Conservation (phyloP, 306 rosid species). For the Sphenostylis stenocarpa region DNA sequence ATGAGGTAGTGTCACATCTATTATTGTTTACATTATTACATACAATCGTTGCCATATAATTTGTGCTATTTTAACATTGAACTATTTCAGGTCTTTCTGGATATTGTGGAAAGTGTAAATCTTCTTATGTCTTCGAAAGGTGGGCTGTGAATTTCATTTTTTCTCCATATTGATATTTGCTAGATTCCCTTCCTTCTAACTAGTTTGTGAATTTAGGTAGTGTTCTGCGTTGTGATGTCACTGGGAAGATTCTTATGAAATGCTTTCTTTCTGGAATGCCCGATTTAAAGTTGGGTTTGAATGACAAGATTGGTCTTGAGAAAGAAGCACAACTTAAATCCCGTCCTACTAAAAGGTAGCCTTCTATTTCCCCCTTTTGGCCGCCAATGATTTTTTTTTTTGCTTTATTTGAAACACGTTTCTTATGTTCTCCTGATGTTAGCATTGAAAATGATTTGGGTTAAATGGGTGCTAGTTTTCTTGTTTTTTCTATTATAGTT, state of each 20-base stretch:
- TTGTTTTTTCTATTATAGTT: not conserved
- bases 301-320: slow-evolving; percentile 92
- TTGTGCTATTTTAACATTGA: slow-evolving; percentile 17
- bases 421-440: slow-evolving; percentile 3
- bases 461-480: not conserved
- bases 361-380: slow-evolving; percentile 9
- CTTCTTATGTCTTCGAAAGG: slow-evolving; percentile 97
- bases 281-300: slow-evolving; percentile 88
- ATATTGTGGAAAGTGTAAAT: slow-evolving; percentile 92
- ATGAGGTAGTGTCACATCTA: slow-evolving; percentile 57
- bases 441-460: not conserved
- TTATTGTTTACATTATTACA: too few relatives aligned
- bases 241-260: slow-evolving; percentile 91
- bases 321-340: slow-evolving; percentile 80
- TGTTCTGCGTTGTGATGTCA: slow-evolving; percentile 89
- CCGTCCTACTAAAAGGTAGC: slow-evolving; percentile 83
- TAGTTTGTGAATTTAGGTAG: slow-evolving; percentile 61
- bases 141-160: slow-evolving; percentile 32
- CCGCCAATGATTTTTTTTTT: not conserved
- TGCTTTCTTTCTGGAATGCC: slow-evolving; percentile 98
- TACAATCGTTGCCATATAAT: not conserved
- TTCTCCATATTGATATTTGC: not conserved
- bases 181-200: slow-evolving; percentile 25
- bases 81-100: slow-evolving; percentile 73
- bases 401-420: not conserved